A percentile compares a stretch with the other conserved stretches of the same genome.
Conservation (phyloP, 2,329 filamentous ascomycete species). For the Emericellopsis cladophorae region DNA sequence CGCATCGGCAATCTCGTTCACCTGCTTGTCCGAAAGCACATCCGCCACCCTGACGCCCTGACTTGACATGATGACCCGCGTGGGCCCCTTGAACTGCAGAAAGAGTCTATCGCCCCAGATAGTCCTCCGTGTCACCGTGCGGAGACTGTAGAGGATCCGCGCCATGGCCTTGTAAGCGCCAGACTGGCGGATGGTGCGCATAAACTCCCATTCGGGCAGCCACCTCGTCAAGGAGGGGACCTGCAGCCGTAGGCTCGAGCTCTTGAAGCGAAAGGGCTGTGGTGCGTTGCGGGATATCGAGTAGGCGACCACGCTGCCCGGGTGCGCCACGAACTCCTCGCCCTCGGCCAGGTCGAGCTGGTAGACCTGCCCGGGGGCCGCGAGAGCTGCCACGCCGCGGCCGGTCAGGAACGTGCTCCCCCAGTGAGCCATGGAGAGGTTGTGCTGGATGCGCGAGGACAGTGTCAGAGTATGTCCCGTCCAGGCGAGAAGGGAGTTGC, state of each 20-base stretch:
- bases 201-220: conserved; percentile 60
- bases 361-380: conserved; percentile 81
- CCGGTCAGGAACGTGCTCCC: conserved; percentile 83
- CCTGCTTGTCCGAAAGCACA: conserved; percentile 60
- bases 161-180: conserved; percentile 59
- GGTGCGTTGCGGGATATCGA: conserved; percentile 62
- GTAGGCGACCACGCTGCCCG: conserved; percentile 86
- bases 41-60: conserved; percentile 71
- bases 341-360: conserved; percentile 68
- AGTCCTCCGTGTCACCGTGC: conserved; percentile 66
- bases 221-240: conserved; percentile 56
- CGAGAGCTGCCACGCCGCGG: conserved; percentile 71
- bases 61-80: conserved; percentile 77
- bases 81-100: conserved; percentile 77
- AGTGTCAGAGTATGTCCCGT: conserved; percentile 77
- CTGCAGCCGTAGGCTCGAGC: conserved; percentile 64
- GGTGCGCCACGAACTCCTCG: conserved; percentile 86
- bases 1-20: conserved; percentile 81
- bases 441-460: conserved; percentile 61
- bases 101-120: conserved; percentile 94
- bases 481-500: conserved; percentile 87
- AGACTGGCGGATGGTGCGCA: conserved; percentile 59
- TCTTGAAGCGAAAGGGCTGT: conserved; percentile 74
- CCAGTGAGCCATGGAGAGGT: conserved; percentile 75
- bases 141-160: conserved; percentile 51